Evolutionary conservation across 2,329 filamentous ascomycete genomes (phyloP).

Genomic region (Cryphonectria naterciae): DNA sequence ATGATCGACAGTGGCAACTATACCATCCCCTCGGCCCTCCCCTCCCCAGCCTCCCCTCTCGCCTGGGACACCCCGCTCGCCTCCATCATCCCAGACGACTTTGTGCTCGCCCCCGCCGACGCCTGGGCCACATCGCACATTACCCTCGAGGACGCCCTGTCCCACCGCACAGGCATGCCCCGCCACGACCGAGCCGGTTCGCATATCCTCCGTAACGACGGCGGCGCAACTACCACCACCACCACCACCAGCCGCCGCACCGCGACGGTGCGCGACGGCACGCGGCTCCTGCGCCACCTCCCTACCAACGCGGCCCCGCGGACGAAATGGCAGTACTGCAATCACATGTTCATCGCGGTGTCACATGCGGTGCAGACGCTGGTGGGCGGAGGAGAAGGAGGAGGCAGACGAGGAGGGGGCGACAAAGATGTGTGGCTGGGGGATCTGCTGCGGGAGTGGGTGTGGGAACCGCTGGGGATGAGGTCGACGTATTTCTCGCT

Average conservation of each 20-base stretch:
- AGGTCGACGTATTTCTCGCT: slow-evolving; percentile 41
- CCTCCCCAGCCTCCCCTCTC: slow-evolving; percentile 39
- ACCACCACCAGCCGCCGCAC: slow-evolving; percentile 22
- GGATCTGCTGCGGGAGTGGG: slow-evolving; percentile 42
- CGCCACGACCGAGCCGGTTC: slow-evolving; percentile 44
- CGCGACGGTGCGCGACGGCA: slow-evolving; percentile 42
- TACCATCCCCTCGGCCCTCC: slow-evolving; percentile 25
- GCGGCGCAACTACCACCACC: background rate
- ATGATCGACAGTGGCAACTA: slow-evolving; percentile 51
- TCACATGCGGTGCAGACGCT: slow-evolving; percentile 51
- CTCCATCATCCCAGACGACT: slow-evolving; percentile 53
- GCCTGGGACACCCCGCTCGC: slow-evolving; percentile 52
- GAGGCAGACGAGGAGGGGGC: too few species aligned
- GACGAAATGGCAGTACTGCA: slow-evolving; percentile 53
- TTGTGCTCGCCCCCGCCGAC: slow-evolving; percentile 44
- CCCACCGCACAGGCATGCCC: slow-evolving; percentile 55
- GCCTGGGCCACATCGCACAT: slow-evolving; percentile 47
- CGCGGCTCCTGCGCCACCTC: slow-evolving; percentile 48
- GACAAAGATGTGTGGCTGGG: slow-evolving; percentile 41
- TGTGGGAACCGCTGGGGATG: slow-evolving; percentile 53
- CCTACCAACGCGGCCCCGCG: slow-evolving; percentile 45
- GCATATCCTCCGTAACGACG: slow-evolving; percentile 38
- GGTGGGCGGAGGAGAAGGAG: slow-evolving; percentile 35
- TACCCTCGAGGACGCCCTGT: slow-evolving; percentile 57
- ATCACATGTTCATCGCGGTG: slow-evolving; percentile 55